Evolutionary conservation across 495 filamentous ascomycete genomes (phyloP).

Genomic region (Aspergillus carlsbadensis): DNA sequence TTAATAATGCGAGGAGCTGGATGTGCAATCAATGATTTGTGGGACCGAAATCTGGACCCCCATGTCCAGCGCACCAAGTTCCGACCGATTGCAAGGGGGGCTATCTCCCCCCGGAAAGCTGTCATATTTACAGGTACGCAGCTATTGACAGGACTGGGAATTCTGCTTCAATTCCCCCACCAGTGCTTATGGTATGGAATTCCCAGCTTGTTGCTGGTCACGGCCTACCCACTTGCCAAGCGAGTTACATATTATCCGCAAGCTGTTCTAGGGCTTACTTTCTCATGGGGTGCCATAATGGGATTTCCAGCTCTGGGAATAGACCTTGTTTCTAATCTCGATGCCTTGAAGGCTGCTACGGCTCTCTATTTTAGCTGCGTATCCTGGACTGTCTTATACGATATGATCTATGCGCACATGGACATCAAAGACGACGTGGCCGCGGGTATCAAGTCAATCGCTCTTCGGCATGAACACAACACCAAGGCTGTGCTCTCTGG

Average conservation of each 20-base stretch:
- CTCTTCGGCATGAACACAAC: conserved; percentile 79
- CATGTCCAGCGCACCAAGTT: conserved; percentile 84
- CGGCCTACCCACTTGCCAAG: conserved; percentile 87
- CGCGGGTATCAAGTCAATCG: conserved; percentile 94
- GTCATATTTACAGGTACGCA: conserved; percentile 82
- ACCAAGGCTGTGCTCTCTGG: conserved; percentile 83
- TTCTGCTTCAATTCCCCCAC: conserved; percentile 85
- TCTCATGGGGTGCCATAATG: conserved; percentile 97
- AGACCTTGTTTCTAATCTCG: conserved; percentile 66
- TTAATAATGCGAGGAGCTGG: conserved; percentile 97
- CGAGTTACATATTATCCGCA: conserved; percentile 94
- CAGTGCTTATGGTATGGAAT: conserved; percentile 83
- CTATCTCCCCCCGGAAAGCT: conserved; percentile 71
- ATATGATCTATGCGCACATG: conserved; percentile 99
- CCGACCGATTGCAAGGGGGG: conserved; percentile 85
- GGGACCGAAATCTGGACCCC: conserved; percentile 91
- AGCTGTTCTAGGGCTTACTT: conserved; percentile 85
- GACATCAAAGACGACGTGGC: conserved; percentile 92
- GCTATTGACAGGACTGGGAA: conserved; percentile 72
- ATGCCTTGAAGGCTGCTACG: conserved; percentile 65
- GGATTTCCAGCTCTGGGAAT: conserved; percentile 91
- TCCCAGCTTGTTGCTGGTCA: conserved; percentile 79
- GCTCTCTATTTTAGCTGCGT: conserved; percentile 83
- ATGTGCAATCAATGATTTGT: conserved; percentile 96
- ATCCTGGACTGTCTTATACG: conserved; percentile 93